Evolutionary conservation across 192 early-diverging fungal genomes (phyloP), one percentile per base, ranked within the genome.

Genomic region (Paraglomus brasilianum): DNA sequence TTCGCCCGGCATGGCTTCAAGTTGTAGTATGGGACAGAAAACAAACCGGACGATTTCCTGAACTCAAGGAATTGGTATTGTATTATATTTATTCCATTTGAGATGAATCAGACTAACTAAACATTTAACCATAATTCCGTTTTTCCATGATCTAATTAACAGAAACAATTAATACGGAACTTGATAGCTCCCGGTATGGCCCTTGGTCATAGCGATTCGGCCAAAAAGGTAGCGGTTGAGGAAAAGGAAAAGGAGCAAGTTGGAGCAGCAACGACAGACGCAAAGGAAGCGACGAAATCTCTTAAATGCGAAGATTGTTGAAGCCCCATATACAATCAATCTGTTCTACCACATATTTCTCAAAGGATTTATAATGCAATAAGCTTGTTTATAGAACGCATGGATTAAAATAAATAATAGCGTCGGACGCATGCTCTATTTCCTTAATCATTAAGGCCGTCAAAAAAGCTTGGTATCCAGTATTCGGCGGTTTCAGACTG

Each of bases 61-160:
- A 91, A 74, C 84, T 89, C 77, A 91, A 91, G 72, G 87, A 88
- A 60, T 75, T 87, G 70, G 80, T 81, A 74, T n/a, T n/a, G n/a
- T n/a, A n/a, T n/a, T 61, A 21, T 51, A 39, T 19, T 22, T 48
- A 48, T 52, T 39, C 58, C 11, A 41, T 59, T n/a, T 17, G 50
- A 15, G 40, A 48, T 42, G 14, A 24, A 39, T 11, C 40, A 50
- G 17, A 48, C 15, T 17, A 22, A 15, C 15, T n/a, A 21, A 57
- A n/a, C 24, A 41, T 30, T 48, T 46, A 45, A 49, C 43, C 40
- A 48, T 11, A 36, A 72, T 58, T 11, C 6, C 40, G 14, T 8
- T 62, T 21, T 42, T 8, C 11, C 42, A 14, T 51, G 41, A 55
- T 11, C 45, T 6, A 6, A 21, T 58, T 45, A 19, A 22, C 44